These are phyloP conservation scores for Theobroma grandiflorum DNA, from an alignment of 441 rosid genomes.

Conservation along the genomic window DNA sequence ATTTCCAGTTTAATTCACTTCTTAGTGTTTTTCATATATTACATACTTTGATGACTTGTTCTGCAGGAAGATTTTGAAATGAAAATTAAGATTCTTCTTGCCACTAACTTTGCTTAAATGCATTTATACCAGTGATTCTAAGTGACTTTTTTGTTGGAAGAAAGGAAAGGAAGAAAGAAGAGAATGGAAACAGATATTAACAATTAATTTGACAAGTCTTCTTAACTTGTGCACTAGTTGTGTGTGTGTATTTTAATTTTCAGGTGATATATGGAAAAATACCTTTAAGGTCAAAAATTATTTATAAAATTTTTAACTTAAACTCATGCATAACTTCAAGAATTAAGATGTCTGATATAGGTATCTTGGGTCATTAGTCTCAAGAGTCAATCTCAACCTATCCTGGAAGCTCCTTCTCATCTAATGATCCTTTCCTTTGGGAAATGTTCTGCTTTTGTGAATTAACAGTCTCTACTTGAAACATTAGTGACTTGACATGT, in stretches of 20 bases:
- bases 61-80: neutral
- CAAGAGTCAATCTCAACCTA: neutral
- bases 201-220: neutral
- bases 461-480: neutral
- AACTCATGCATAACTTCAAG: neutral
- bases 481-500: conserved; percentile 15
- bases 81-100: neutral
- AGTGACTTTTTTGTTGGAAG: neutral
- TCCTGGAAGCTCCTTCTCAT: neutral
- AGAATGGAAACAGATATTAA: neutral
- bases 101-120: neutral
- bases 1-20: neutral
- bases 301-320: conserved; percentile 3
- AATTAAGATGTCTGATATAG: neutral
- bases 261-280: neutral
- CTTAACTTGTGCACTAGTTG: neutral
- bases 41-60: neutral
- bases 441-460: neutral
- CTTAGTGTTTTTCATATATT: neutral
- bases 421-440: neutral
- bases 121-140: neutral
- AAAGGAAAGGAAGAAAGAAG: neutral
- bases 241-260: neutral
- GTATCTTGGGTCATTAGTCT: neutral
- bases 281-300: neutral